These are phyloP conservation scores for Cladosporium sp. DNA, from an alignment of 2,329 filamentous ascomycete genomes.

Conservation along the genomic window DNA sequence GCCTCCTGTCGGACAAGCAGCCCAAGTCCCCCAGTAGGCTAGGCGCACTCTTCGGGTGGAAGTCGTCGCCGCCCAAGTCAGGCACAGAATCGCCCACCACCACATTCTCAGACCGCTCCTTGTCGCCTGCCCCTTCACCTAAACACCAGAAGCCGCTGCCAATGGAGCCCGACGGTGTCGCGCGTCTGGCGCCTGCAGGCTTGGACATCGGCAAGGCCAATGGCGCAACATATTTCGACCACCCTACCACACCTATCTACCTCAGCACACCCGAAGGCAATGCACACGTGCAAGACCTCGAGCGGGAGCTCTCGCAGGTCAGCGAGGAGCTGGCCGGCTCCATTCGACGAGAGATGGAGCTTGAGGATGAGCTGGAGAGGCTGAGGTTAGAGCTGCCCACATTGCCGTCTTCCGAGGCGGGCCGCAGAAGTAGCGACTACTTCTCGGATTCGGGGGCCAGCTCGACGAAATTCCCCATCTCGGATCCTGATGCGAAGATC, in stretches of 20 bases:
- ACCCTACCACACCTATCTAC: constrained; percentile 41
- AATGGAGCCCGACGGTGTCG: constrained; percentile 26
- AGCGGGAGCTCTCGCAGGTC: constrained; percentile 89
- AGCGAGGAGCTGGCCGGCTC: constrained; percentile 87
- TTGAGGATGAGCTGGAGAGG: constrained; percentile 88
- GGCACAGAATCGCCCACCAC: constrained; percentile 51
- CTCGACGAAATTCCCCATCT: constrained; percentile 67
- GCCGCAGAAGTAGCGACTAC: constrained; percentile 87
- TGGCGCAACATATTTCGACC: constrained; percentile 38
- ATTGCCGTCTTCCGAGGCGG: constrained; percentile 41
- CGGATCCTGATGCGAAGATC: constrained; percentile 50
- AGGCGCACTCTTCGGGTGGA: constrained; percentile 63
- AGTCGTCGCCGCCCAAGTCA: constrained; percentile 48
- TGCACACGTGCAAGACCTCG: constrained; percentile 74
- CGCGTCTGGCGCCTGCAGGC: constrained; percentile 37
- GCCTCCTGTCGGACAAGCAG: constrained; percentile 24
- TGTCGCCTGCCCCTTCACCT: constrained; percentile 54
- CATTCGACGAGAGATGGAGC: constrained; percentile 89
- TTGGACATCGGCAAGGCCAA: constrained; percentile 49
- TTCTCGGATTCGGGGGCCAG: constrained; percentile 94
- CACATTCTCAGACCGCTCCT: constrained; percentile 55
- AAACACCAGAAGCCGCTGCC: constrained; percentile 21
- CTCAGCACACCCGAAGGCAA: constrained; percentile 26
- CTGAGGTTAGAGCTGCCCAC: constrained; percentile 68
- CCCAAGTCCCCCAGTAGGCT: constrained; percentile 47